phyloP scores from a whole-genome alignment of 2,329 filamentous ascomycete genomes.

The Botrytis deweyae region DNA sequence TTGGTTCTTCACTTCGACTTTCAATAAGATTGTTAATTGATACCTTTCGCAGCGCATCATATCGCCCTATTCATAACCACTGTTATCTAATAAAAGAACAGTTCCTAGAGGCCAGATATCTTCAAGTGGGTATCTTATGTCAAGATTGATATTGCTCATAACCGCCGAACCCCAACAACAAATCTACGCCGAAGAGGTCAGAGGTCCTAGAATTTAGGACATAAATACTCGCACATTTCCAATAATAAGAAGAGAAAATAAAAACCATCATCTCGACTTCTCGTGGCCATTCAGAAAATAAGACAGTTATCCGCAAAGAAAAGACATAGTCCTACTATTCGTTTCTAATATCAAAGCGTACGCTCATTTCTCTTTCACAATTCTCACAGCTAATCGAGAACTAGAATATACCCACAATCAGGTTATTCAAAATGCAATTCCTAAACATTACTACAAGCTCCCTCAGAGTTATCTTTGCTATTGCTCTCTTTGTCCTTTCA shows the following conservation, averaged over 20 bases:
- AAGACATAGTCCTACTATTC: background rate
- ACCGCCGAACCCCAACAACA: background rate
- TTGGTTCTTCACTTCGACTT: background rate
- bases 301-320: background rate
- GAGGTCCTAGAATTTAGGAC: background rate
- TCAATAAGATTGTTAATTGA: background rate
- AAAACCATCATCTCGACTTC: background rate
- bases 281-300: background rate
- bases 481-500: background rate
- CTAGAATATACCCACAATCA: background rate
- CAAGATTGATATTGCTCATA: background rate
- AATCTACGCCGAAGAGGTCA: background rate
- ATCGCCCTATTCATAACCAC: background rate
- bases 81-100: background rate
- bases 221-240: background rate
- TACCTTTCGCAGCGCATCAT: background rate
- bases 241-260: background rate
- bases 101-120: background rate
- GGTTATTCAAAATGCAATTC: background rate
- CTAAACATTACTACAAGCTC: background rate
- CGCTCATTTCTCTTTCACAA: background rate
- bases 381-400: background rate
- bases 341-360: background rate
- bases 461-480: background rate
- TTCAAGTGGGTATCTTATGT: background rate